Conservation (phyloP, 2,329 filamentous ascomycete genomes). For the Hypoxylon sp. region DNA sequence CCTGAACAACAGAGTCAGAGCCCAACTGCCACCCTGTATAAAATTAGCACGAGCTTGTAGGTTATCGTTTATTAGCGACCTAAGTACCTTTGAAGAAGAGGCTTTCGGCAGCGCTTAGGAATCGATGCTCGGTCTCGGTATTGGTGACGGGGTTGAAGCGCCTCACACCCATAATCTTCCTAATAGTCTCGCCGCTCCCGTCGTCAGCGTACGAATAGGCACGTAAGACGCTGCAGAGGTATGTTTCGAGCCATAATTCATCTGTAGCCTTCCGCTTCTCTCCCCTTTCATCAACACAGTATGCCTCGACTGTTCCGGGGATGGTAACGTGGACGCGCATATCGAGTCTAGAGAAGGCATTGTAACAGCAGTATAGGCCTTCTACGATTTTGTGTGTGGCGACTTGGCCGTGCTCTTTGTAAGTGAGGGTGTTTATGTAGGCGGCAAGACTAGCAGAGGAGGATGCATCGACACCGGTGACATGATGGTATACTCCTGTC, state of each 20-base stretch:
- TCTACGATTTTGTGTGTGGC: slow-evolving; percentile 88
- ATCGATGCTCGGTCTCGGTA: slow-evolving; percentile 98
- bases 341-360: slow-evolving; percentile 97
- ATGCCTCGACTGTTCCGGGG: slow-evolving; percentile 95
- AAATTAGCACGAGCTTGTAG: slow-evolving; percentile 18
- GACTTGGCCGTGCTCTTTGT: slow-evolving; percentile 85
- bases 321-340: slow-evolving; percentile 99
- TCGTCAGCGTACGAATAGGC: slow-evolving; percentile 98
- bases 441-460: slow-evolving; percentile 96
- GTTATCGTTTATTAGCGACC: neutral
- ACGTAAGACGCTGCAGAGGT: slow-evolving; percentile 92
- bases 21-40: slow-evolving; percentile 90
- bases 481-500: slow-evolving; percentile 97
- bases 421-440: slow-evolving; percentile 98
- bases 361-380: slow-evolving; percentile 98
- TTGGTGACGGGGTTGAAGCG: slow-evolving; percentile 98
- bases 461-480: slow-evolving; percentile 95
- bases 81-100: slow-evolving; percentile 89
- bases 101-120: slow-evolving; percentile 92
- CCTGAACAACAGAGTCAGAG: slow-evolving; percentile 96
- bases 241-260: slow-evolving; percentile 96
- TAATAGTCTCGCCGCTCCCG: slow-evolving; percentile 92
- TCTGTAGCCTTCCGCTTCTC: slow-evolving; percentile 95
- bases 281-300: slow-evolving; percentile 96
- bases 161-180: slow-evolving; percentile 96